These are phyloP conservation scores for Forsythia suspensa DNA, from an alignment of 257 asterid genomes.

Conservation along the genomic window DNA sequence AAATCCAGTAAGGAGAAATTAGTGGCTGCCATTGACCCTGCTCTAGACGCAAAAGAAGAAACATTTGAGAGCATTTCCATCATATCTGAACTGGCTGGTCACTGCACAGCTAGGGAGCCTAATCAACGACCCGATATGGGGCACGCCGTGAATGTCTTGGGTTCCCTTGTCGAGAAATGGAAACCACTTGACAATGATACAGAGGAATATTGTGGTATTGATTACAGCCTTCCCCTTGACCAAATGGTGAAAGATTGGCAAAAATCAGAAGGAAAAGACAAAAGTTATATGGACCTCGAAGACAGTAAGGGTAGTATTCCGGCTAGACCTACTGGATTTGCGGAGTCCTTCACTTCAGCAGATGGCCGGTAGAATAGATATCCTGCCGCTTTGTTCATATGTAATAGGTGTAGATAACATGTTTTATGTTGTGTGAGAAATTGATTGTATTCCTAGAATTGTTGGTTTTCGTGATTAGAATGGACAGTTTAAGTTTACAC, in stretches of 20 bases:
- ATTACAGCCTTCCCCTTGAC: slow-evolving; percentile 86
- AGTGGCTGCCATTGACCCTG: slow-evolving; percentile 64
- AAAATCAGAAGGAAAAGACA: slow-evolving; percentile 70
- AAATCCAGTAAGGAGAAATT: slow-evolving; percentile 67
- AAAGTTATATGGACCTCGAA: slow-evolving; percentile 59
- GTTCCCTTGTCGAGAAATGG: slow-evolving; percentile 85
- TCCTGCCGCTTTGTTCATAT: background rate
- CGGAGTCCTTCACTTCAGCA: slow-evolving; percentile 81
- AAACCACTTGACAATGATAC: slow-evolving; percentile 63
- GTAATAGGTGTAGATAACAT: slow-evolving; percentile 22
- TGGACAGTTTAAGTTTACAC: background rate
- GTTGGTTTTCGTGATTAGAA: background rate
- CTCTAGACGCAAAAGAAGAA: slow-evolving; percentile 52
- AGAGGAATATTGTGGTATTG: slow-evolving; percentile 82
- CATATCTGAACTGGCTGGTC: slow-evolving; percentile 89
- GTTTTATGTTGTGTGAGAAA: slow-evolving; percentile 15
- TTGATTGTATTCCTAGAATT: slow-evolving; percentile 3
- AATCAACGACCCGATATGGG: slow-evolving; percentile 92
- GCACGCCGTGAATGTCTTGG: slow-evolving; percentile 67
- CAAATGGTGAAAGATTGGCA: slow-evolving; percentile 97
- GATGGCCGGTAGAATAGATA: slow-evolving; percentile 62
- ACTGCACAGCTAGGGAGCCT: slow-evolving; percentile 86
- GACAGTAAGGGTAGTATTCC: slow-evolving; percentile 94
- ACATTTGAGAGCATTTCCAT: slow-evolving; percentile 52
- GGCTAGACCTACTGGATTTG: slow-evolving; percentile 81